Evolutionary conservation across 2,329 filamentous ascomycete species (phyloP).

Genomic region (Penicillium sp.): DNA sequence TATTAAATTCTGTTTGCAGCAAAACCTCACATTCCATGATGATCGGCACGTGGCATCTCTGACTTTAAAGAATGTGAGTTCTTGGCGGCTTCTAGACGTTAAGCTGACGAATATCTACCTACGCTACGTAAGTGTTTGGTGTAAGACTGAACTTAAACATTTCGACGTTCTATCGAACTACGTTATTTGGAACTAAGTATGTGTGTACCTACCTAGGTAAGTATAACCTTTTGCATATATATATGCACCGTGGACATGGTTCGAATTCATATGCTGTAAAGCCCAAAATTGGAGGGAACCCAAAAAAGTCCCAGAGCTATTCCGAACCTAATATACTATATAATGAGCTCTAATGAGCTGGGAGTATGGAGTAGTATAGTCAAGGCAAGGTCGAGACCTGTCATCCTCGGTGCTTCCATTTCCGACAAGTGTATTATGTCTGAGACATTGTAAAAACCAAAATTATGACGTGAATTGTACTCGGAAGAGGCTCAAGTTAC

Average conservation of each 20-base stretch:
- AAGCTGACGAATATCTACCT: background rate
- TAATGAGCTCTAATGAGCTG: background rate
- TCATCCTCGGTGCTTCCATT: slow-evolving; percentile 5
- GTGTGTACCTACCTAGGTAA: too few relatives aligned
- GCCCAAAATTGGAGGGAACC: background rate
- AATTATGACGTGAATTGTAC: background rate
- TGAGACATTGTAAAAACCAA: background rate
- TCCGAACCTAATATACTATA: background rate
- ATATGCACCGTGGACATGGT: background rate
- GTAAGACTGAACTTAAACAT: background rate
- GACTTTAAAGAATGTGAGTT: background rate
- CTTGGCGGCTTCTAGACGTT: background rate
- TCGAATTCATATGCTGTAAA: background rate
- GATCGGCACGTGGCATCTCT: slow-evolving; percentile 2
- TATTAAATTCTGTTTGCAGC: background rate
- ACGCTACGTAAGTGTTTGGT: background rate
- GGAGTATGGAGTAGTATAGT: background rate
- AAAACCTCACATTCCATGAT: slow-evolving; percentile 3
- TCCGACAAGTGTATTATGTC: slow-evolving; percentile 2
- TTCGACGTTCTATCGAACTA: background rate
- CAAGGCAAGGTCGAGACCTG: background rate
- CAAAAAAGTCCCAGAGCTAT: background rate
- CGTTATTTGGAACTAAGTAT: background rate
- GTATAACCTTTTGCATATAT: background rate
- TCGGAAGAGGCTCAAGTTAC: background rate